Evolutionary conservation across 2,329 filamentous ascomycete genomes (phyloP).

Genomic region (Verticillium albo-atrum): DNA sequence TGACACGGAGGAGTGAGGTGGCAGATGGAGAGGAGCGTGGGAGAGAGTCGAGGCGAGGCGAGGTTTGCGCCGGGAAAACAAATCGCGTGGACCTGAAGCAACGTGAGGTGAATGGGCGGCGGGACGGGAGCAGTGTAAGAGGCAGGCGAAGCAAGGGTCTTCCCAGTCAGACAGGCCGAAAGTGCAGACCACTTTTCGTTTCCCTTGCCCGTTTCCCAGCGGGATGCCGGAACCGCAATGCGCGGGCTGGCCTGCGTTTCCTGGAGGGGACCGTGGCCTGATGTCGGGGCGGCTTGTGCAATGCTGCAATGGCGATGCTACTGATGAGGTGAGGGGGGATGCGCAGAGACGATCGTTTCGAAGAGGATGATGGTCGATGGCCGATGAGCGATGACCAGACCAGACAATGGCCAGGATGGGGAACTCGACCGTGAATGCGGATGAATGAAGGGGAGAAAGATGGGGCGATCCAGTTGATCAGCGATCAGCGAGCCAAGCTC

Average conservation of each 20-base stretch:
- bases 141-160: not conserved
- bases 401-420: not conserved
- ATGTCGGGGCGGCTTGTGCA: too few relatives aligned
- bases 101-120: not conserved
- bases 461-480: not conserved
- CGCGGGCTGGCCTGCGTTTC: too few relatives aligned
- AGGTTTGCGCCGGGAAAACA: not conserved
- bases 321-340: too few relatives aligned
- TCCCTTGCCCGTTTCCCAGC: not conserved
- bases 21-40: not conserved
- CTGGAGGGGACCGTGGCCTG: too few relatives aligned
- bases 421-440: not conserved
- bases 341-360: not conserved
- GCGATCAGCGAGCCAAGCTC: not conserved
- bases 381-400: not conserved
- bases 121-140: not conserved
- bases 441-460: not conserved
- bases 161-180: not conserved
- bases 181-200: not conserved
- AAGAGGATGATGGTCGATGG: not conserved
- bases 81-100: not conserved
- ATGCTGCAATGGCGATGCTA: too few relatives aligned
- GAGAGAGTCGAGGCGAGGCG: not conserved
- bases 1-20: not conserved
- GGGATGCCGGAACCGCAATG: not conserved